phyloP scores from a whole-genome alignment of 371 early-diverging fungal genomes.

The Mortierella sp. region DNA sequence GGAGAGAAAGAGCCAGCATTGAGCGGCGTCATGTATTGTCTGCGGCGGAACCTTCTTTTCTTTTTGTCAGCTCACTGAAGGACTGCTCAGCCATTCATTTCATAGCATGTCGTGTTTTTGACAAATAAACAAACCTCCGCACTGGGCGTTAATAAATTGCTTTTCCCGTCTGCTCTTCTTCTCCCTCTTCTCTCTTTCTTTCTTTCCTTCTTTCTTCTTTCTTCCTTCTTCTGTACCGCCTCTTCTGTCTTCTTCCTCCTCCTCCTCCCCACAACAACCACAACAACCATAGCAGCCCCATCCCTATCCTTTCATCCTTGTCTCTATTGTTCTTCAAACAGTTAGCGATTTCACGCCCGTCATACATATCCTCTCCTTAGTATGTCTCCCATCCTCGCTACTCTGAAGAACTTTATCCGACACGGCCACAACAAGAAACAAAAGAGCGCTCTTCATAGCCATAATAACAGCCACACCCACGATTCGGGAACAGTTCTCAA shows the following conservation, averaged over 20 bases:
- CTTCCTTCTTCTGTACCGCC: background rate
- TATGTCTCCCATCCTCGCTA: constrained; percentile 59
- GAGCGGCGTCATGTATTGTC: background rate
- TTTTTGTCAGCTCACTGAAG: background rate
- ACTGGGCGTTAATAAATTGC: background rate
- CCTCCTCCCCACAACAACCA: no score
- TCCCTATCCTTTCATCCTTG: background rate
- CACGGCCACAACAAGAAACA: constrained; percentile 38
- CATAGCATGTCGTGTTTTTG: no score
- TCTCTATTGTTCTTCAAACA: background rate
- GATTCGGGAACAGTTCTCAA: constrained; percentile 41
- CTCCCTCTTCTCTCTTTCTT: background rate
- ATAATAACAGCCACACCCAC: constrained; percentile 7
- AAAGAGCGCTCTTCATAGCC: background rate
- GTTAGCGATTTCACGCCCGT: background rate
- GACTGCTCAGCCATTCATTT: constrained; percentile 10
- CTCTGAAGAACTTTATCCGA: constrained; percentile 60
- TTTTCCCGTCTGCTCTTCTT: background rate
- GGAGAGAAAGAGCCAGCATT: background rate
- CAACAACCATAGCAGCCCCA: background rate
- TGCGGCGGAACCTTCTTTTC: constrained; percentile 5
- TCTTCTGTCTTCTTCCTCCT: background rate
- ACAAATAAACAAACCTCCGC: background rate
- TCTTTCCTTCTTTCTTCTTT: background rate
- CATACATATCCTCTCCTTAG: background rate